Evolutionary conservation across 2,329 filamentous ascomycete genomes (phyloP), one percentile per base, ranked within the genome.

Genomic region (Cladosporium sp.): DNA sequence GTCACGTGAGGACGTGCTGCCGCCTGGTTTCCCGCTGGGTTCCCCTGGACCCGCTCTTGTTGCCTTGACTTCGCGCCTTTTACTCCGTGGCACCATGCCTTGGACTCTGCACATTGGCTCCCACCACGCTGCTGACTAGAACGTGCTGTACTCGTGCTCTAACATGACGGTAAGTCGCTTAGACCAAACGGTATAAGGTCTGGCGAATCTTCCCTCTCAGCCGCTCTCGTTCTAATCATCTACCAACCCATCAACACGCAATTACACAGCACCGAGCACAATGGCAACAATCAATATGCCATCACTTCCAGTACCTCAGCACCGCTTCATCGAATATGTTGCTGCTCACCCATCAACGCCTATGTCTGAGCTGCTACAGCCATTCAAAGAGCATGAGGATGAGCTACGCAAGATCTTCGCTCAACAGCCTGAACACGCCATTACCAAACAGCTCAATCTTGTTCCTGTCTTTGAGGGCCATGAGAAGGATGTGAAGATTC

Each of bases 311-410:
- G 75, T 69, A 10, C 72, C 74, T 52, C 79, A 80, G 66, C 68
- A 70, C n/a, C 72, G 79, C 31, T 82, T 82, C 76, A 75, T 83
- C 62, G 67, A 75, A 18, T 85, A 91, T 75, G 81, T 91, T 65
- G 79, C 82, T 14, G 78, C 82, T 65, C 80, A 89, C 67, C 79
- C 83, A 6, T 77, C 84, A 29, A 83, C 78, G 63, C 78, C 86
- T 1, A 80, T 92, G 69, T 68, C 75, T 6, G 81, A 89, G 37
- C 80, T 92, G 62, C 76, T 92, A 65, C 79, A 84, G 60, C 90
- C 90, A 0, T 92, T 87, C 77, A 86, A 89, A 73, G 77, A 84
- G 63, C 91, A 88, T 70, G 90, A 93, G 75, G 82, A 85, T 56
- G 82, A 85, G 67, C 80, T 92, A 61, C 86, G 90, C 53, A 83